These are phyloP conservation scores for Hyphodiscus sp. DNA, from an alignment of 2,329 filamentous ascomycete species.

Conservation along the genomic window DNA sequence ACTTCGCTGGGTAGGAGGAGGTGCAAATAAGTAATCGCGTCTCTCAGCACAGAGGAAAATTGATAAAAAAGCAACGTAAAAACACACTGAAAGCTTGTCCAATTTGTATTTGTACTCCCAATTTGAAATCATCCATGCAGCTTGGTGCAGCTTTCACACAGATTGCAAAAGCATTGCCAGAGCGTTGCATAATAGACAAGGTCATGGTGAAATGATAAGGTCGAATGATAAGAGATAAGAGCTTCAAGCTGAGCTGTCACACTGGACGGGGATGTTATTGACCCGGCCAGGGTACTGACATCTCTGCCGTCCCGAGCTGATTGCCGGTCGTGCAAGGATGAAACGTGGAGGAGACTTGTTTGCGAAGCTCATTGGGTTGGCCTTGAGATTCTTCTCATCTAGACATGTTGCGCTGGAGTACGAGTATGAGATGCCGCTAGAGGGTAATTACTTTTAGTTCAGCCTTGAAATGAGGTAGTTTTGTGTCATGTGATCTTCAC, in stretches of 20 bases:
- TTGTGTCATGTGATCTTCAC: too few species aligned
- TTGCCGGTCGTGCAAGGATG: background rate
- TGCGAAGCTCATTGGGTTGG: background rate
- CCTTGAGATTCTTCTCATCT: background rate
- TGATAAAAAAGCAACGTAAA: background rate
- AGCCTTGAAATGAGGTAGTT: too few species aligned
- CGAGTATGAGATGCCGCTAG: too few species aligned
- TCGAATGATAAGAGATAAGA: background rate
- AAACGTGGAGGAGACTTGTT: background rate
- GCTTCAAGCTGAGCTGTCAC: background rate
- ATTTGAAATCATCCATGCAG: background rate
- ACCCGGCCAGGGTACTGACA: background rate
- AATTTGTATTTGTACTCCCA: background rate
- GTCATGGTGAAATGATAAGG: background rate
- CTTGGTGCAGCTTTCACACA: background rate
- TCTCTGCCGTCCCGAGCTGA: background rate
- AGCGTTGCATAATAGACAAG: background rate
- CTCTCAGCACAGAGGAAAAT: background rate
- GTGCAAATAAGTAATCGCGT: too few species aligned
- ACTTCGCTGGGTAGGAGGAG: too few species aligned
- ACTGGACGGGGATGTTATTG: background rate
- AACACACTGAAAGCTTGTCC: background rate
- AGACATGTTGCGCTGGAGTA: too few species aligned
- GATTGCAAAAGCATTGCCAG: background rate
- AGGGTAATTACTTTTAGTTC: too few species aligned